Conservation (phyloP, 176 grass and related monocot species). For the Carex littledalei region DNA sequence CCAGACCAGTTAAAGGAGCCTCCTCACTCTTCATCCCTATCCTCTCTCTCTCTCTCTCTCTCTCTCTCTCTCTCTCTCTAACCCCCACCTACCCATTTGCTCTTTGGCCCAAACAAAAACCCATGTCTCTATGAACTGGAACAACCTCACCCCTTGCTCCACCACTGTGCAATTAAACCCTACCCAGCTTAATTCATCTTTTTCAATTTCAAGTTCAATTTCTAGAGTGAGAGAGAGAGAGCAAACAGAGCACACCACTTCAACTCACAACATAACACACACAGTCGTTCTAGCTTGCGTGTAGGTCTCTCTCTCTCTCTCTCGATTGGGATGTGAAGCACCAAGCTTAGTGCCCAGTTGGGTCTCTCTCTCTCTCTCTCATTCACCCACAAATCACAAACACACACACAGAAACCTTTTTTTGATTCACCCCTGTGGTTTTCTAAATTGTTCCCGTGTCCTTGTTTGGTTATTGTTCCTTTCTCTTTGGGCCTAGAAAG, state of each 20-base stretch:
- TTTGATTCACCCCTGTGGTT: constrained; percentile 8
- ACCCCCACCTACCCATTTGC: constrained; percentile 11
- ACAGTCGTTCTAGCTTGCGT: constrained; percentile 6
- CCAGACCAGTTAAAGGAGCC: constrained; percentile 26
- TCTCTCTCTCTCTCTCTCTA: no score
- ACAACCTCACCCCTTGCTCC: not conserved
- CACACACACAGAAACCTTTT: not conserved
- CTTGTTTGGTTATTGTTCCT: constrained; percentile 21
- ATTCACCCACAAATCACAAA: not conserved
- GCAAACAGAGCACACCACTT: no score
- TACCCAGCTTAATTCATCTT: not conserved
- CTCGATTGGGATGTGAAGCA: constrained; percentile 26
- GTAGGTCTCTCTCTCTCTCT: constrained; percentile 5
- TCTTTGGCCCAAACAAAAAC: constrained; percentile 26
- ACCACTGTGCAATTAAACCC: constrained; percentile 22
- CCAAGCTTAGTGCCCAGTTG: constrained; percentile 17
- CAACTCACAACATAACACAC: no score
- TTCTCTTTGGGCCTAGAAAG: constrained; percentile 22
- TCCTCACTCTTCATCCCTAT: constrained; percentile 22
- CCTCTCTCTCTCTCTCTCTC: not conserved
- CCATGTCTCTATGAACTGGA: constrained; percentile 32
- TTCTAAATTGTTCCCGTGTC: not conserved
- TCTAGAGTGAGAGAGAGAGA: no score
- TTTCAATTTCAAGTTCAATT: constrained; percentile 6
- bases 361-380: not conserved